Conservation (phyloP, 768 basidiomycete genomes). For the Collybiopsis confluens region DNA sequence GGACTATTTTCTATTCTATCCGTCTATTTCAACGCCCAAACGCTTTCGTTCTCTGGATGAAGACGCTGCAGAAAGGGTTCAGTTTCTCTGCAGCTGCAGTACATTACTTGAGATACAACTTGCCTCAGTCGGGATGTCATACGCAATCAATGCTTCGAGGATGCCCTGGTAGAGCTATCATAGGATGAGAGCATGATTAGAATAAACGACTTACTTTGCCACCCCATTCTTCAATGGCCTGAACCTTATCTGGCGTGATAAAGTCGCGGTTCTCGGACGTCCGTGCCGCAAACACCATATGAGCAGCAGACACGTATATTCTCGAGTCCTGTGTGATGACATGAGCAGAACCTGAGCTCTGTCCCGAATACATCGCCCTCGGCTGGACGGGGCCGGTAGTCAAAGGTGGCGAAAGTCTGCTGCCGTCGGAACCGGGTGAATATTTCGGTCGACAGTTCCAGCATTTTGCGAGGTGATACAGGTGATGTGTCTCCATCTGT, state of each 20-base stretch:
- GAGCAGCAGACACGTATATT: conserved; percentile 75
- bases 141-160: conserved; percentile 49
- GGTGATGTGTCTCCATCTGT: conserved; percentile 85
- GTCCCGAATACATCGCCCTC: conserved; percentile 22
- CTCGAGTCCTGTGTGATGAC: conserved; percentile 25
- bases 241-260: conserved; percentile 66
- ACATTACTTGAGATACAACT: conserved; percentile 20
- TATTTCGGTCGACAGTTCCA: conserved; percentile 43
- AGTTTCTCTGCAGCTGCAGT: conserved; percentile 2
- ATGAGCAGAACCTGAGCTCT: conserved; percentile 10
- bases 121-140: conserved; percentile 49
- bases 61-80: conserved; percentile 33
- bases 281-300: conserved; percentile 81
- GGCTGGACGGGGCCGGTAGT: conserved; percentile 41
- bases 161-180: conserved; percentile 39
- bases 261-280: conserved; percentile 54
- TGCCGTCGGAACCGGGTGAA: conserved; percentile 11
- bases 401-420: conserved; percentile 34
- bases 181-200: conserved; percentile 4
- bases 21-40: conserved; percentile 38
- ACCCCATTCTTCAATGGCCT: conserved; percentile 56
- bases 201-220: conserved; percentile 33
- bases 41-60: conserved; percentile 51
- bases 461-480: conserved; percentile 73
- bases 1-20: background rate